Evolutionary conservation across 2,329 filamentous ascomycete genomes (phyloP), one percentile per base, ranked within the genome.

Genomic region (Cryphonectria radicalis): DNA sequence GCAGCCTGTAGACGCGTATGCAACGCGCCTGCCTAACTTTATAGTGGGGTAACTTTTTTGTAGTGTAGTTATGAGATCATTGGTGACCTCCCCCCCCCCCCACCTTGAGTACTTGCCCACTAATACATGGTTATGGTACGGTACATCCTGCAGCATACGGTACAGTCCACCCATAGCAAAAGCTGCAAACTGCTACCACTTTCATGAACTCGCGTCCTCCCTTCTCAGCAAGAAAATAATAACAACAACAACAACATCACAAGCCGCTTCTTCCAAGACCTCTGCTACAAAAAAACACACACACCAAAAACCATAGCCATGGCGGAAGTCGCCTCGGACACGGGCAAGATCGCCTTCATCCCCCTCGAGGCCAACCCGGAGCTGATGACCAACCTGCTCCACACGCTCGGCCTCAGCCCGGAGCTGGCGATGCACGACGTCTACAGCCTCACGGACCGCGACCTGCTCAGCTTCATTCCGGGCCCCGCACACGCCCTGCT

Each of bases 401-500:
- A 92, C 84, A 90, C 90, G 76, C 92, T 98, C 37, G 95, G 95
- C 74, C 89, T 98, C 70, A 92, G 92, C n/a, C 78, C 83, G n/a
- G 85, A 87, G 37, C 87, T 98, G 63, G 86, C 89, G 77, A 91
- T 97, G 82, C 91, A 97, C 85, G 95, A 98, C 82, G 93, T 98
- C 80, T 98, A 91, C 87, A 95, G 92, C 76, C 91, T 98, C 78
- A 91, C 92, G 74, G 95, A 98, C 67, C 90, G 93, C 0, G 91
- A 94, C 67, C 88, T 98, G 55, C 90, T 98, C 67, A 88, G 90
- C 73, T 94, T 97, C 81, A 90, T 98, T 55, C 95, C 96, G 0
- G 93, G 95, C 1, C 96, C 96, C 2, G 93, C 93, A 1, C 88
- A 94, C 74, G 95, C 95, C 7, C 89, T 98, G 22, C 90, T 98